Percentiles rank a stretch among this genome's conserved stretches.
Conservation (phyloP, 371 early-diverging fungal species). For the Syncephalis fuscata region DNA sequence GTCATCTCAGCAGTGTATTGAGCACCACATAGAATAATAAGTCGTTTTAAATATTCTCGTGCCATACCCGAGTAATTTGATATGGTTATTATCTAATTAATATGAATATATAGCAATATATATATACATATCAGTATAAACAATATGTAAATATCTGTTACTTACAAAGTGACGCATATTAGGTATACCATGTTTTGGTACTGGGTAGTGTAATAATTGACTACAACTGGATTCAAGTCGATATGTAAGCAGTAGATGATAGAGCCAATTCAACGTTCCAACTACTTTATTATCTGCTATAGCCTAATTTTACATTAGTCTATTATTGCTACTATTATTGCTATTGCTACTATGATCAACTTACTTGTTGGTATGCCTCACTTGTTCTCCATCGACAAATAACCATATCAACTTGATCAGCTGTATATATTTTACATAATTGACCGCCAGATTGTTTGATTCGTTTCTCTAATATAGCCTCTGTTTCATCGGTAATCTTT, state of each 20-base stretch:
- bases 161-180: constrained; percentile 28
- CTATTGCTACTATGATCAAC: too few species aligned
- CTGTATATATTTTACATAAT: constrained; percentile 8
- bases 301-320: constrained; percentile 12
- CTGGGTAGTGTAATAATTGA: constrained; percentile 35
- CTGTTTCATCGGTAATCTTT: constrained; percentile 7
- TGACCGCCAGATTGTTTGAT: constrained; percentile 36
- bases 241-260: constrained; percentile 19
- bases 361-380: constrained; percentile 21
- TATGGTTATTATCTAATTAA: constrained; percentile 29
- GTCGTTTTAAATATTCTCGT: constrained; percentile 43
- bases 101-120: not conserved
- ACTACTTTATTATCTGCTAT: constrained; percentile 31
- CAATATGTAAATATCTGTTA: not conserved
- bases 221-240: constrained; percentile 18
- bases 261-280: constrained; percentile 37
- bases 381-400: constrained; percentile 36
- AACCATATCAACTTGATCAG: constrained; percentile 28
- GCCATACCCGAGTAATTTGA: constrained; percentile 48
- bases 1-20: constrained; percentile 35
- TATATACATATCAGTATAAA: not conserved
- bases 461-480: constrained; percentile 13
- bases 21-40: constrained; percentile 47
- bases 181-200: constrained; percentile 22
- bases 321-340: not conserved